Percentiles rank a stretch among this genome's conserved stretches.
Conservation (phyloP, 2,329 filamentous ascomycete species). For the Microascus cirrosus region DNA sequence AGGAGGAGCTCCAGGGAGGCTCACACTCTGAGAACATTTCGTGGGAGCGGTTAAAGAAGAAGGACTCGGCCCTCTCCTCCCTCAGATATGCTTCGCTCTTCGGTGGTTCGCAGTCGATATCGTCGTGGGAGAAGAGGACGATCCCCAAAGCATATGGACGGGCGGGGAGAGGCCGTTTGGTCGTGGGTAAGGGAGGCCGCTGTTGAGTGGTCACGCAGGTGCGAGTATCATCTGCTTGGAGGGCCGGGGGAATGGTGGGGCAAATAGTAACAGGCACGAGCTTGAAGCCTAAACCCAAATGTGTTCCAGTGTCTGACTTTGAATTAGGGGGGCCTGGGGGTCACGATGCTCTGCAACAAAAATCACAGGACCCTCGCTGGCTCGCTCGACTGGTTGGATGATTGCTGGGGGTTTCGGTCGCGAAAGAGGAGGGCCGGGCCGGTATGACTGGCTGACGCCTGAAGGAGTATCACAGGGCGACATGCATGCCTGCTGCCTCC, state of each 20-base stretch:
- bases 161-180: not conserved
- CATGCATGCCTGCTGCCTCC: not conserved
- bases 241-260: not conserved
- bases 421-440: not conserved
- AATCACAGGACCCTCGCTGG: not conserved
- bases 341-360: not conserved
- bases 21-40: conserved; percentile 68
- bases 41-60: conserved; percentile 3
- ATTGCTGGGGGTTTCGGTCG: not conserved
- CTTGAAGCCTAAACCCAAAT: not conserved
- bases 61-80: not conserved
- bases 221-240: conserved; percentile 1
- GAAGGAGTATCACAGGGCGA: not conserved
- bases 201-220: not conserved
- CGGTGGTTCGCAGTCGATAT: not conserved
- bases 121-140: not conserved
- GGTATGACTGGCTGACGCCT: not conserved
- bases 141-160: not conserved
- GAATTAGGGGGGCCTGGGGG: not conserved
- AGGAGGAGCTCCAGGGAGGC: conserved; percentile 20
- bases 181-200: not conserved
- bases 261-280: not conserved
- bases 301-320: not conserved
- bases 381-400: not conserved
- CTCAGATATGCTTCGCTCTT: not conserved